Base-by-base conservation (phyloP, 805 yeast genomes). In the Kluyveromyces dobzhanskii region DNA sequence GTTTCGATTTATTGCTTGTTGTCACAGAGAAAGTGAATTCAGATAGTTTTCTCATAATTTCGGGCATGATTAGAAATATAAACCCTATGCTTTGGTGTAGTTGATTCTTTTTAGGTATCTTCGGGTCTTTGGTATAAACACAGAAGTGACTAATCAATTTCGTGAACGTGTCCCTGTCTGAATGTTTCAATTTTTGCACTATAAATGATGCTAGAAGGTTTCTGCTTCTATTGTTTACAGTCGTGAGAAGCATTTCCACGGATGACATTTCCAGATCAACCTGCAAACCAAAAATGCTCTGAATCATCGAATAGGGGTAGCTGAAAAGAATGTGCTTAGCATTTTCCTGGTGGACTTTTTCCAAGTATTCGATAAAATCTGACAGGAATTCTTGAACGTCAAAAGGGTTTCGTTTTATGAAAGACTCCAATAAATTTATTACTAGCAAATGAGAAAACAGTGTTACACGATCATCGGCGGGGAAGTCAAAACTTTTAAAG, bases 181-280 rank as follows among this genome's bases (percentile, higher is more conserved):
- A 11, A 17, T 53, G 32, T 37, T 54, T 62, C 18, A 50, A 26
- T 6, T 43, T 42, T 3, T 65, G 53, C 3, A 71, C 57, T 34
- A 71, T 59, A 6, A 65, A 53, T 11, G 59, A 52, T 1, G 72
- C 51, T 4, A 72, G 44, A 1, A 65, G 53, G 19, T 57, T 53
- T 10, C 49, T 47, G 16, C n/a, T 27, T 5, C 16, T 5, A 7
- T 7, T n/a, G 16, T 14, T 27, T n/a, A 14, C 16, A 7, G 30
- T 12, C 11, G 13, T 5, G 5, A 27, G n/a, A 17, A 70, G 50
- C 28, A 56, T 57, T 3, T 61, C 57, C 23, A 59, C 45, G 37
- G 59, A 59, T 1, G 65, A 54, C 28, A 61, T 60, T 1, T 44
- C 54, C 38, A 64, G 32, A 0, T 64, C 51, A 9, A 61, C 34